Conservation (phyloP, 2,329 filamentous ascomycete genomes). For the Penicillium sclerotigenum region DNA sequence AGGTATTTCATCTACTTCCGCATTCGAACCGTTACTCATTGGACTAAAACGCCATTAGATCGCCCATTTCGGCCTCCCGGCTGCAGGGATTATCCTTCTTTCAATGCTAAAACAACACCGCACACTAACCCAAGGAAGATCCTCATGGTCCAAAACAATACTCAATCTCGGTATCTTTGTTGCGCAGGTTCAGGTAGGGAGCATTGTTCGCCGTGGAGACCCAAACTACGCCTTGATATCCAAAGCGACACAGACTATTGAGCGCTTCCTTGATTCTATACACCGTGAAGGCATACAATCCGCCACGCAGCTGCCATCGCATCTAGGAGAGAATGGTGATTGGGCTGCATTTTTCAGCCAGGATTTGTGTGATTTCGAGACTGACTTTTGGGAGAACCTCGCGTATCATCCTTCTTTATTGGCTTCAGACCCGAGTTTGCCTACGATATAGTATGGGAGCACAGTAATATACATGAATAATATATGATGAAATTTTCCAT, state of each 20-base stretch:
- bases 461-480: background rate
- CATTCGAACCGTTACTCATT: background rate
- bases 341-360: constrained; percentile 25
- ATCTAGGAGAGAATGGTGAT: constrained; percentile 18
- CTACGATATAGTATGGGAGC: constrained; percentile 7
- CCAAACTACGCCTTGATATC: constrained; percentile 27
- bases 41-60: constrained; percentile 13
- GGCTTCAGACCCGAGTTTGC: constrained; percentile 19
- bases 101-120: constrained; percentile 25
- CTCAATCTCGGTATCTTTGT: constrained; percentile 29
- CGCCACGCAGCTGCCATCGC: constrained; percentile 6
- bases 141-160: constrained; percentile 16
- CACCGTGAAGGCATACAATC: constrained; percentile 13
- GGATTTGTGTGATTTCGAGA: constrained; percentile 28
- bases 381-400: constrained; percentile 27
- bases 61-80: constrained; percentile 31
- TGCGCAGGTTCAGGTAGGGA: constrained; percentile 26
- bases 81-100: constrained; percentile 29
- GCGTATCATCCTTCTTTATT: constrained; percentile 28
- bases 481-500: background rate
- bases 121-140: constrained; percentile 5
- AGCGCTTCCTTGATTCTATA: constrained; percentile 27
- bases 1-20: constrained; percentile 13
- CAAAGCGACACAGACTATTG: constrained; percentile 27
- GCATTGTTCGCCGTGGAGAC: constrained; percentile 24